Percentiles rank a stretch among this genome's conserved stretches.
phyloP scores from a whole-genome alignment of 1,139 yeast species.

The Yamadazyma conglobata region DNA sequence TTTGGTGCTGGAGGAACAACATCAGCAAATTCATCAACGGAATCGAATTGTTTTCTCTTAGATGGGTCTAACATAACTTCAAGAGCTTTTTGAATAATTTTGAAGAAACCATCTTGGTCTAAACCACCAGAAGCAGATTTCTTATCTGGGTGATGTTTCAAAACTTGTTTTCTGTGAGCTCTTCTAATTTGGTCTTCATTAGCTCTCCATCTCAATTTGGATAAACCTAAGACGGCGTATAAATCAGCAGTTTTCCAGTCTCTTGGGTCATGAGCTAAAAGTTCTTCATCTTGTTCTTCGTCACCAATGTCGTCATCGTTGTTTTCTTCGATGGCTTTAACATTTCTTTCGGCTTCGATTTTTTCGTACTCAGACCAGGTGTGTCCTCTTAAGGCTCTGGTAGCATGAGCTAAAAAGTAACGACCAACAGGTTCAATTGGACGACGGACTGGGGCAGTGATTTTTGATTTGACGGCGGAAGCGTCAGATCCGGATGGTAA shows the following conservation, averaged over 20 bases:
- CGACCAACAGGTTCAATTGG: slow-evolving; percentile 97
- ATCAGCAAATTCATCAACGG: slow-evolving; percentile 87
- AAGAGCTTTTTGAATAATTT: slow-evolving; percentile 94
- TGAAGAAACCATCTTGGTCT: slow-evolving; percentile 96
- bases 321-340: slow-evolving; percentile 64
- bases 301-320: slow-evolving; percentile 71
- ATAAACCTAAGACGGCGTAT: slow-evolving; percentile 92
- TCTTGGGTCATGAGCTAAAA: slow-evolving; percentile 89
- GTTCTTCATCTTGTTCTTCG: slow-evolving; percentile 76
- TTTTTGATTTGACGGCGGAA: slow-evolving; percentile 50
- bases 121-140: slow-evolving; percentile 82
- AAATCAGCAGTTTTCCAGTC: slow-evolving; percentile 97
- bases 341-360: slow-evolving; percentile 89
- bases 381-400: slow-evolving; percentile 94
- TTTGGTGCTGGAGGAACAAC: slow-evolving; percentile 73
- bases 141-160: slow-evolving; percentile 98
- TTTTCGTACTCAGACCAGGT: slow-evolving; percentile 98
- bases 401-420: slow-evolving; percentile 92
- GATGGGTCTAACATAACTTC: slow-evolving; percentile 82
- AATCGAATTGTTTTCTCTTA: slow-evolving; percentile 91
- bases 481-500: slow-evolving; percentile 39
- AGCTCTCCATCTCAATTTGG: slow-evolving; percentile 88
- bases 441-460: slow-evolving; percentile 72
- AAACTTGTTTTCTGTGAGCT: slow-evolving; percentile 95
- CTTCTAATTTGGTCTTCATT: slow-evolving; percentile 91